Percentiles rank a stretch among this genome's conserved stretches.
Conservation (phyloP, 331 rosid species). For the Rosa hybrid region DNA sequence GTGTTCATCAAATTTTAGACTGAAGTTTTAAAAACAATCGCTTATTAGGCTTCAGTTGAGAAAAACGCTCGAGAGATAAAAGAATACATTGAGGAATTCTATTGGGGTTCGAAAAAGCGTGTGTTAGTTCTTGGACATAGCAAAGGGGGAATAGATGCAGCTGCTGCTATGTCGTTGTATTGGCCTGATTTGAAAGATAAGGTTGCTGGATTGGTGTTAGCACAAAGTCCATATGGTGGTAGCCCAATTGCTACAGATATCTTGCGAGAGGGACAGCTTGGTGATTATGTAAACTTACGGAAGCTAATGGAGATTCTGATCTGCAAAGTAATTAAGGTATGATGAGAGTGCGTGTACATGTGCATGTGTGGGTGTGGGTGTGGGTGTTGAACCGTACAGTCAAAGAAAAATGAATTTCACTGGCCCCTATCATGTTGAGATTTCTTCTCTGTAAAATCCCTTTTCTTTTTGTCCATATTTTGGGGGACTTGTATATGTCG, state of each 20-base stretch:
- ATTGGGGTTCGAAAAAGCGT: conserved; percentile 90
- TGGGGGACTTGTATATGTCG: background rate
- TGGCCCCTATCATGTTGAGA: background rate
- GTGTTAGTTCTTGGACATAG: conserved; percentile 98
- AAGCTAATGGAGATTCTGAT: conserved; percentile 88
- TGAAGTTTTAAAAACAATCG: conserved; percentile 28
- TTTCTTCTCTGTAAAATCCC: background rate
- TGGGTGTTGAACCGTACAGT: background rate
- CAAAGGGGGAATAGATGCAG: conserved; percentile 99
- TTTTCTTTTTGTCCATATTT: background rate
- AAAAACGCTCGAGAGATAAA: conserved; percentile 92
- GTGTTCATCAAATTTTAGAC: conserved; percentile 24
- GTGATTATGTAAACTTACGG: conserved; percentile 90
- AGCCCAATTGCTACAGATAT: conserved; percentile 97
- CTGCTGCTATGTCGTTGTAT: conserved; percentile 93
- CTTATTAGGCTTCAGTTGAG: conserved; percentile 84
- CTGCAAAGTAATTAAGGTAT: conserved; percentile 86
- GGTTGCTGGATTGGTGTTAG: conserved; percentile 88
- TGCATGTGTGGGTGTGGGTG: background rate
- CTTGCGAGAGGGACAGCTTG: conserved; percentile 95
- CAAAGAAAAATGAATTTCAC: background rate
- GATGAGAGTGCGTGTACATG: background rate
- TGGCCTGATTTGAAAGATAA: conserved; percentile 97
- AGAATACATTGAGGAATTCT: conserved; percentile 91
- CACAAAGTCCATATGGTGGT: conserved; percentile 98